Conservation (phyloP, 148 eudicot genomes). For the Vaccinium macrocarpon region DNA sequence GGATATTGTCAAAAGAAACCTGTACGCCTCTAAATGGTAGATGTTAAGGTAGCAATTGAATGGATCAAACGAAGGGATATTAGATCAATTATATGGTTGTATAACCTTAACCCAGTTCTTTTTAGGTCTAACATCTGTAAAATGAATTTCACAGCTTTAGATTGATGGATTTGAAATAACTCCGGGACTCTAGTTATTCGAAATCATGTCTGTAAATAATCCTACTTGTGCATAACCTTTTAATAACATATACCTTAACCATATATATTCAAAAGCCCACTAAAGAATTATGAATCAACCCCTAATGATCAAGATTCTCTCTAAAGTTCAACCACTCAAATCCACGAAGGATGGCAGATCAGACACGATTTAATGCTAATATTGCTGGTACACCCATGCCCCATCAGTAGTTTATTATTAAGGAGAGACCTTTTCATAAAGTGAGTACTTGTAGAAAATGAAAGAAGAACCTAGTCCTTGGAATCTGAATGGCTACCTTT, state of each 20-base stretch:
- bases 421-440: not conserved
- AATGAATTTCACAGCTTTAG: not conserved
- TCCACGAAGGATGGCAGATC: not conserved
- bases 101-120: not conserved
- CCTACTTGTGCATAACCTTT: not conserved
- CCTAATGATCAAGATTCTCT: not conserved
- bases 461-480: not conserved
- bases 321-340: not conserved
- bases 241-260: not conserved
- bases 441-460: not conserved
- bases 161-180: not conserved
- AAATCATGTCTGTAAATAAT: not conserved
- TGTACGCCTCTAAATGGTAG: not conserved
- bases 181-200: not conserved
- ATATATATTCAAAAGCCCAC: not conserved
- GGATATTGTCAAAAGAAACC: not conserved
- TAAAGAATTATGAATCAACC: not conserved
- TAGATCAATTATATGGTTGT: not conserved
- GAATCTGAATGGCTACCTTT: conserved; percentile 5
- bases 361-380: not conserved
- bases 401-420: not conserved
- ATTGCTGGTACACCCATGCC: not conserved
- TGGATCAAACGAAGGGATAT: not conserved
- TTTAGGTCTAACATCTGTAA: not conserved
- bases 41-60: not conserved